Percentiles rank a stretch among this genome's conserved stretches.
phyloP scores from a whole-genome alignment of 768 basidiomycete species.

The Sporobolomyces phaffii region DNA sequence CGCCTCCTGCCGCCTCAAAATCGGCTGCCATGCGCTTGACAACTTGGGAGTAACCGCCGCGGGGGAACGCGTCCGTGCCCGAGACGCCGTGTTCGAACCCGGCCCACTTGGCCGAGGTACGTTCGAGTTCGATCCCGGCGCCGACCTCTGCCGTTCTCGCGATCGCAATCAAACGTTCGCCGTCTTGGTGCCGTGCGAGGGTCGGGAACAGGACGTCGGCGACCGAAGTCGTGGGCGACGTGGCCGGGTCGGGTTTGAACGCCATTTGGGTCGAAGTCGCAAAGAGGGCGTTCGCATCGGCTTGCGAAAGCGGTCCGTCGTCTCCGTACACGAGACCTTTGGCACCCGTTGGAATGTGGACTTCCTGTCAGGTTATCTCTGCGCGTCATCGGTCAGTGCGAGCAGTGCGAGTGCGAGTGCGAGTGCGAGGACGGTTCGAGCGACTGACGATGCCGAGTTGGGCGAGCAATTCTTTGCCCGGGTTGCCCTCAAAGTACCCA shows the following conservation, averaged over 20 bases:
- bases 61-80: slow-evolving; percentile 30
- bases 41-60: slow-evolving; percentile 29
- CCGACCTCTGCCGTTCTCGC: slow-evolving; percentile 34
- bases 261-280: slow-evolving; percentile 20
- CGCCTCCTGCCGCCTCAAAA: slow-evolving; percentile 12
- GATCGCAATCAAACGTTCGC: slow-evolving; percentile 22
- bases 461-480: background rate
- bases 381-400: too few species aligned
- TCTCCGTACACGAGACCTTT: slow-evolving; percentile 28
- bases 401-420: too few species aligned
- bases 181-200: background rate
- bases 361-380: background rate
- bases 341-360: slow-evolving; percentile 15
- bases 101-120: slow-evolving; percentile 16
- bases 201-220: slow-evolving; percentile 22
- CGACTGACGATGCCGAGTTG: slow-evolving; percentile 18
- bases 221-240: slow-evolving; percentile 6
- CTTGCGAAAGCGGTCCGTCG: slow-evolving; percentile 12
- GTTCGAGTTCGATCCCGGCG: slow-evolving; percentile 28
- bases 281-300: slow-evolving; percentile 16
- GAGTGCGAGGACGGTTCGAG: too few species aligned
- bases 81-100: slow-evolving; percentile 21
- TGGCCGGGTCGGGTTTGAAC: background rate
- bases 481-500: slow-evolving; percentile 29
- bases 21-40: slow-evolving; percentile 10